Evolutionary conservation across 169 alveolate species (phyloP).

Genomic region (Fabrea salina): DNA sequence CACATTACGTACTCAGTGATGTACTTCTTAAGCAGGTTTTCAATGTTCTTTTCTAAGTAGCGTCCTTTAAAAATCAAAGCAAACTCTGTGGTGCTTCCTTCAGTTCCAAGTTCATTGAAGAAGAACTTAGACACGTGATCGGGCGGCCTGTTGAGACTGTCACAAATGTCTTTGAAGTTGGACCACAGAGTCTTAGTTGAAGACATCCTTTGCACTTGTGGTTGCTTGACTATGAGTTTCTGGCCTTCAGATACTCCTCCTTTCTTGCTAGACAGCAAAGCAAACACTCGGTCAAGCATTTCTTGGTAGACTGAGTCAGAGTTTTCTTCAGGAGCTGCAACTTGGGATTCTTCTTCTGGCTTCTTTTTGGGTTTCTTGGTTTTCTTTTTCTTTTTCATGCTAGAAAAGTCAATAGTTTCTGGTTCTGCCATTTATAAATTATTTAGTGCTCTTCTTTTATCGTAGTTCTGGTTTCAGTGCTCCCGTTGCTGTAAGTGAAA

Average conservation of each 20-base stretch:
- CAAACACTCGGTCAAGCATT: constrained; percentile 35
- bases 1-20: constrained; percentile 51
- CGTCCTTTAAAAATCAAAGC: constrained; percentile 50
- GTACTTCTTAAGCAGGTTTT: constrained; percentile 45
- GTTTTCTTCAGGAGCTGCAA: neutral
- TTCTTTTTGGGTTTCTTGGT: neutral
- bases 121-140: constrained; percentile 49
- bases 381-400: constrained; percentile 16
- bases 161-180: constrained; percentile 50
- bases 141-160: constrained; percentile 38
- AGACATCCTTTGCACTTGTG: constrained; percentile 45
- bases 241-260: constrained; percentile 18
- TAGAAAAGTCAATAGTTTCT: constrained; percentile 30
- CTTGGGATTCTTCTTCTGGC: neutral
- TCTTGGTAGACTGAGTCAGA: constrained; percentile 33
- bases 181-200: constrained; percentile 51
- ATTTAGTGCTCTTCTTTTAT: no score
- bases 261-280: constrained; percentile 29
- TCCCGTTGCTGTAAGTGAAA: neutral
- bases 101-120: constrained; percentile 55
- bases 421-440: constrained; percentile 30
- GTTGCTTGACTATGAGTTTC: constrained; percentile 32
- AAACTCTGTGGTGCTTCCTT: constrained; percentile 44
- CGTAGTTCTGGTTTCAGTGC: no score
- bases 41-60: constrained; percentile 41